Conservation (phyloP, 2,329 filamentous ascomycete species). For the Colletotrichum sp. region DNA sequence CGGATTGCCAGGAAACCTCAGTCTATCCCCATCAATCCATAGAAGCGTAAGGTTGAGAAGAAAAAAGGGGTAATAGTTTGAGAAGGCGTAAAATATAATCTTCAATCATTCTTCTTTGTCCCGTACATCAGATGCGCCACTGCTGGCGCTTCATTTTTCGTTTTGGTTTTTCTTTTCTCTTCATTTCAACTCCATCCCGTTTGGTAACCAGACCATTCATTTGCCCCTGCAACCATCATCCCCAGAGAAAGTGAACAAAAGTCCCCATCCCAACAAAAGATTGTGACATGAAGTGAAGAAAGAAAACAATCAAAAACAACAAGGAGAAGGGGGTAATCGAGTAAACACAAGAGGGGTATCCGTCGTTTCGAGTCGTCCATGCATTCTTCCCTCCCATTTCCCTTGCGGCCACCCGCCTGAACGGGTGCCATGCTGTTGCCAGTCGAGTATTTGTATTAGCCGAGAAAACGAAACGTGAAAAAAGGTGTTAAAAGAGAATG, state of each 20-base stretch:
- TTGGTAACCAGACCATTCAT: conserved; percentile 22
- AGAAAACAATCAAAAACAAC: conserved; percentile 9
- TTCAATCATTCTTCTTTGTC: conserved; percentile 29
- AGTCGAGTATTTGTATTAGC: conserved; percentile 41
- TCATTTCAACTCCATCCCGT: conserved; percentile 25
- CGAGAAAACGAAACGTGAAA: conserved; percentile 22
- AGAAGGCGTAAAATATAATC: conserved; percentile 16
- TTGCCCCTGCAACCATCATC: background rate
- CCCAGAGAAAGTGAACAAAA: conserved; percentile 22
- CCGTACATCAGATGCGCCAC: conserved; percentile 18
- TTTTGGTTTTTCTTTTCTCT: conserved; percentile 23
- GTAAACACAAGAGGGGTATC: conserved; percentile 41
- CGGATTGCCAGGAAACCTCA: conserved; percentile 39
- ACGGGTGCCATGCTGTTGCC: conserved; percentile 40
- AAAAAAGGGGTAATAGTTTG: background rate
- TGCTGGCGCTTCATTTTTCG: conserved; percentile 15
- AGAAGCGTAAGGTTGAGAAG: background rate
- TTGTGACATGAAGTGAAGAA: conserved; percentile 19
- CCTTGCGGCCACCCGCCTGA: conserved; percentile 31
- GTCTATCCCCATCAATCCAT: conserved; percentile 41
- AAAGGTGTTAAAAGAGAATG: conserved; percentile 21
- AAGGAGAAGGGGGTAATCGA: conserved; percentile 23
- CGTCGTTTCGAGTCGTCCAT: conserved; percentile 50
- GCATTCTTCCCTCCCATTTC: conserved; percentile 43
- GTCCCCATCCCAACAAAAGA: background rate